A percentile compares a stretch with the other conserved stretches of the same genome.
phyloP scores from a whole-genome alignment of 352 stramenopile genomes.

The Phytophthora quininea region DNA sequence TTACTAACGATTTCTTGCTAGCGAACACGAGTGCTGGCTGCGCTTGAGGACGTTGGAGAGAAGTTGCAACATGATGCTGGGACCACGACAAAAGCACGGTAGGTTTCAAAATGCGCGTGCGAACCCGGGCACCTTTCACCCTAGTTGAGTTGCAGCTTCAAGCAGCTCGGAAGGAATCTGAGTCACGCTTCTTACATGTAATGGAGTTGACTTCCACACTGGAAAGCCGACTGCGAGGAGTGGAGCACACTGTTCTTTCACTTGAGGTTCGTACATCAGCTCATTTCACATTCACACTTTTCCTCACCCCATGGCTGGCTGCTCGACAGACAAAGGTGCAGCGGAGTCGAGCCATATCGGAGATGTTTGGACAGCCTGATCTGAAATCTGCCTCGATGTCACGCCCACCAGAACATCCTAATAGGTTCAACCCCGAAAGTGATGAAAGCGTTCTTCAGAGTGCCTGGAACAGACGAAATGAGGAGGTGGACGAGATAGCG shows the following conservation, averaged over 20 bases:
- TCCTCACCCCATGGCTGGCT: too few species aligned
- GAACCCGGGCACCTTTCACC: too few species aligned
- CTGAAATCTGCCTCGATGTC: constrained; percentile 1
- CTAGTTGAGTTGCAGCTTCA: constrained; percentile 12
- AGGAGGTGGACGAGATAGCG: constrained; percentile 10
- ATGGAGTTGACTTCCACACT: constrained; percentile 30
- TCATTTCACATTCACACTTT: neutral
- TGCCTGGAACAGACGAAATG: too few species aligned
- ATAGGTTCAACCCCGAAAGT: neutral
- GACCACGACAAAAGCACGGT: constrained; percentile 17
- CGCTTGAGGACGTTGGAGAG: constrained; percentile 30
- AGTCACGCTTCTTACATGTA: constrained; percentile 21
- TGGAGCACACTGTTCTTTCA: constrained; percentile 34
- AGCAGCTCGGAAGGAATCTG: constrained; percentile 16
- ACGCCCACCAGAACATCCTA: constrained; percentile 2
- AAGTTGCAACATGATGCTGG: constrained; percentile 23
- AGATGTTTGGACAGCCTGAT: constrained; percentile 13
- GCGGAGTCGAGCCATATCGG: constrained; percentile 26
- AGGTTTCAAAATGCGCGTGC: neutral
- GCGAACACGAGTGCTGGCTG: constrained; percentile 31
- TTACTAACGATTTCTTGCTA: constrained; percentile 3
- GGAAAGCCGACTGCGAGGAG: constrained; percentile 30
- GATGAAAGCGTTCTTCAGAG: neutral
- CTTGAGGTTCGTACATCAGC: constrained; percentile 14
- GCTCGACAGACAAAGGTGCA: constrained; percentile 27